A percentile compares a stretch with the other conserved stretches of the same genome.
Evolutionary conservation across 352 stramenopile genomes (phyloP).

Genomic region (Blastocystis sp.): DNA sequence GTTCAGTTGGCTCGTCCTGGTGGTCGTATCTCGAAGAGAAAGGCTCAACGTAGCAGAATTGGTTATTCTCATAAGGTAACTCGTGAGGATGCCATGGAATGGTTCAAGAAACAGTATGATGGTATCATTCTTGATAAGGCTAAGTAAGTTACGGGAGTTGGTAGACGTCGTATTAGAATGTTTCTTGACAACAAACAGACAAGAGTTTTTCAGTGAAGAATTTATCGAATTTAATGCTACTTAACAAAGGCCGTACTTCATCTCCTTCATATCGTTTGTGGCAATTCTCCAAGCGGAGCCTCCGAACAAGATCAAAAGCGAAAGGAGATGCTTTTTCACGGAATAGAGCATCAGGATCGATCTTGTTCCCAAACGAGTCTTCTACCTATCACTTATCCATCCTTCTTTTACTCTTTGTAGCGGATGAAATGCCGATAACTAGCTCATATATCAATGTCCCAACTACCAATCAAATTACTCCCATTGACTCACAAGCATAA

Average conservation of each 20-base stretch:
- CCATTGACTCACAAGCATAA: background rate
- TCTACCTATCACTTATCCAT: background rate
- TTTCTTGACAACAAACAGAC: constrained; percentile 23
- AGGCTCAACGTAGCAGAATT: too few species aligned
- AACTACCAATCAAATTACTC: background rate
- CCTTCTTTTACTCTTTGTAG: background rate
- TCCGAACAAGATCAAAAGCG: background rate
- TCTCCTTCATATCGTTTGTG: background rate
- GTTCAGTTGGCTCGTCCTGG: too few species aligned
- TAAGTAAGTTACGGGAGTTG: constrained; percentile 29
- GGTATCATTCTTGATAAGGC: constrained; percentile 63
- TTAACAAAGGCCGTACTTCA: background rate
- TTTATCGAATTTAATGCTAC: constrained; percentile 15
- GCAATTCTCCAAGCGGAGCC: background rate
- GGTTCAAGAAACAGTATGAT: constrained; percentile 63
- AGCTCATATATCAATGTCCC: constrained; percentile 27
- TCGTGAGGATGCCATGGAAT: too few species aligned
- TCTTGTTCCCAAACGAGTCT: background rate
- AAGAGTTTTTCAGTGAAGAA: constrained; percentile 23
- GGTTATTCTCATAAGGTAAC: too few species aligned
- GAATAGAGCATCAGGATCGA: background rate
- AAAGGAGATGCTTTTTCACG: background rate
- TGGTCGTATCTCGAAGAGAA: too few species aligned
- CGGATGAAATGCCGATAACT: background rate
- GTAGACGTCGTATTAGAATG: background rate